Evolutionary conservation across 345 rosid species (phyloP).

Genomic region (Dimocarpus longan): DNA sequence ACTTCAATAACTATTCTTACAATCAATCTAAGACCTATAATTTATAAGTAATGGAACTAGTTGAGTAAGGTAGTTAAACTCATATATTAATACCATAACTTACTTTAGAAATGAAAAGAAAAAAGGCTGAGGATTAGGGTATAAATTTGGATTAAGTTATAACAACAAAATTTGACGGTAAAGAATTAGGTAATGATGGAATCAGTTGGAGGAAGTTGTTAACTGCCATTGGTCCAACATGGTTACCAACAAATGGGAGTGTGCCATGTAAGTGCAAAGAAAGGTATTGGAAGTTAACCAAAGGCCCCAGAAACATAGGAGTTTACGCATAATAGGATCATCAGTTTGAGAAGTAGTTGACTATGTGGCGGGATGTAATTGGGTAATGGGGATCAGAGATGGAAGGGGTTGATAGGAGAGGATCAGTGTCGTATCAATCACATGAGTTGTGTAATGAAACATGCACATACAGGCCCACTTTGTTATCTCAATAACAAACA

Average conservation of each 20-base stretch:
- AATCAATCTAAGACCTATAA: too few species aligned
- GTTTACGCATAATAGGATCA: background rate
- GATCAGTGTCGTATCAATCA: conserved; percentile 47
- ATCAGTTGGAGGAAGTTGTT: background rate
- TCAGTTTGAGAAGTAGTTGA: background rate
- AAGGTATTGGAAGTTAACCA: background rate
- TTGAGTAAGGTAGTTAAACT: too few species aligned
- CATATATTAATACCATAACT: too few species aligned
- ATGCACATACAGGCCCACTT: conserved; percentile 72
- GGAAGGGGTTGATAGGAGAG: conserved; percentile 16
- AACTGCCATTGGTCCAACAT: background rate
- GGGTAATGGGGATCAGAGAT: background rate
- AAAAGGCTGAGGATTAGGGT: too few species aligned
- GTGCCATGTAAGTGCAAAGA: background rate
- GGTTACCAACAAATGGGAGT: background rate
- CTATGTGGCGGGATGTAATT: background rate
- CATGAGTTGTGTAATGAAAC: conserved; percentile 64
- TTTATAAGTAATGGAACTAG: too few species aligned
- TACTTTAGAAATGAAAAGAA: too few species aligned
- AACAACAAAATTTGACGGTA: too few species aligned
- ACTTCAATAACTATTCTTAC: too few species aligned
- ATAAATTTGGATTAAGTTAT: too few species aligned
- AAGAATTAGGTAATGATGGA: too few species aligned
- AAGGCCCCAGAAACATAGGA: background rate
- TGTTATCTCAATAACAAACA: conserved; percentile 70